phyloP scores from a whole-genome alignment of 2,329 filamentous ascomycete genomes.

The Orbilia javanica region DNA sequence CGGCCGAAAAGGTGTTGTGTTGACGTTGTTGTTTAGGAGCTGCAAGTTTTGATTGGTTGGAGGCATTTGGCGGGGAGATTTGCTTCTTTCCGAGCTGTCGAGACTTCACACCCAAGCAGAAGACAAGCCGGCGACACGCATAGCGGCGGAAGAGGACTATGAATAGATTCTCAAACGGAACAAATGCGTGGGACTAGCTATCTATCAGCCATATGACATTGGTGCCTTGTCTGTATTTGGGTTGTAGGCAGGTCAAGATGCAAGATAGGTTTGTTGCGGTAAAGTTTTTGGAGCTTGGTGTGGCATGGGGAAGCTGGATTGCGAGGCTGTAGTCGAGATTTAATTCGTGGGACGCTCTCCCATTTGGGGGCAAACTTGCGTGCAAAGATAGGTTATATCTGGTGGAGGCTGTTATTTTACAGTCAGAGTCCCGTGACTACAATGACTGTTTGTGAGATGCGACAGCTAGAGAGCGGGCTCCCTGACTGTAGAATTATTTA shows the following conservation, averaged over 20 bases:
- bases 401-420: neutral
- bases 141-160: slow-evolving; percentile 32
- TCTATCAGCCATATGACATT: slow-evolving; percentile 32
- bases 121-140: slow-evolving; percentile 19
- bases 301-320: slow-evolving; percentile 53
- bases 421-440: slow-evolving; percentile 7
- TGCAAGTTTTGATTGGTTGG: slow-evolving; percentile 17
- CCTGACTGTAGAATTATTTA: neutral
- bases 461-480: neutral
- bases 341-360: slow-evolving; percentile 5
- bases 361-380: slow-evolving; percentile 3
- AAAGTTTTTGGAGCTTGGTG: slow-evolving; percentile 19
- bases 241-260: slow-evolving; percentile 4
- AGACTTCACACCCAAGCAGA: neutral
- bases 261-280: slow-evolving; percentile 13
- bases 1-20: slow-evolving; percentile 50
- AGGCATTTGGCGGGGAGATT: slow-evolving; percentile 18
- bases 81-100: slow-evolving; percentile 43
- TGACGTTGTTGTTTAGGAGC: slow-evolving; percentile 40
- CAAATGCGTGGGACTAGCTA: slow-evolving; percentile 22
- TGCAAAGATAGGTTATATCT: slow-evolving; percentile 2
- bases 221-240: slow-evolving; percentile 12
- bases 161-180: slow-evolving; percentile 28
- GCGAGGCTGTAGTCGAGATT: slow-evolving; percentile 34
- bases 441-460: neutral